Base-by-base conservation (phyloP, 2,329 filamentous ascomycete species). In the Sordariomycetes sp. region DNA sequence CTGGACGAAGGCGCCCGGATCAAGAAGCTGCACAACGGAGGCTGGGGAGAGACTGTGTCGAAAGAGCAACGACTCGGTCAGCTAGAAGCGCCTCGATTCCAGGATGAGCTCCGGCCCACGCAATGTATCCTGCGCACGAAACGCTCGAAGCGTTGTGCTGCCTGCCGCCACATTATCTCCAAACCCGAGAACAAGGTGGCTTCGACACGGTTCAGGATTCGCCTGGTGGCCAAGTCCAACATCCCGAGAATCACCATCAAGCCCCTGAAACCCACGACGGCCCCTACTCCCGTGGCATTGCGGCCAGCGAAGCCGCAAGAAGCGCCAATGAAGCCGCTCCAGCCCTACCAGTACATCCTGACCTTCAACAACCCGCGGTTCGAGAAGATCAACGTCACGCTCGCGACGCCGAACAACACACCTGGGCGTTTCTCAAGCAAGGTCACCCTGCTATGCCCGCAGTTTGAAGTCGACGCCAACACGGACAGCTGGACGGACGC, bases 351-450 rank as follows among this genome's bases (percentile, higher is more conserved):
- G 53, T 93, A 86, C 57, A 70, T 96, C 26, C 69, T 98, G 27
- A 94, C 88, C 0, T 78, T 98, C 47, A 86, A 82, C 51, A 98
- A 98, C 50, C 88, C 92, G 17, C 79, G 96, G 43, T 98, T 95
- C 58, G 92, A 98, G 45, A 73, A 76, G 16, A 81, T 98, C 44
- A 82, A 82, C 39, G 81, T 98, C 37, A 90, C 82, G 0, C 73
- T 98, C 7, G 90, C 87, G 5, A 93, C 88, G 0, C 86, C 90
- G 0, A 74, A 80, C 17, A 71, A 71, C 8, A 93, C 86, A 0
- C 85, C 86, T 0, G 86, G 86, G 4, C 71, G 77, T 8, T 83
- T 88, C 47, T 70, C 74, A 2, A 83, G 81, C 36, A 82, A 76
- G 47, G 86, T 98, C 39, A 98, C 92, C 0, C 81, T 98, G 11